Conservation (phyloP, 495 filamentous ascomycete species). For the Polyplosphaeria fusca region DNA sequence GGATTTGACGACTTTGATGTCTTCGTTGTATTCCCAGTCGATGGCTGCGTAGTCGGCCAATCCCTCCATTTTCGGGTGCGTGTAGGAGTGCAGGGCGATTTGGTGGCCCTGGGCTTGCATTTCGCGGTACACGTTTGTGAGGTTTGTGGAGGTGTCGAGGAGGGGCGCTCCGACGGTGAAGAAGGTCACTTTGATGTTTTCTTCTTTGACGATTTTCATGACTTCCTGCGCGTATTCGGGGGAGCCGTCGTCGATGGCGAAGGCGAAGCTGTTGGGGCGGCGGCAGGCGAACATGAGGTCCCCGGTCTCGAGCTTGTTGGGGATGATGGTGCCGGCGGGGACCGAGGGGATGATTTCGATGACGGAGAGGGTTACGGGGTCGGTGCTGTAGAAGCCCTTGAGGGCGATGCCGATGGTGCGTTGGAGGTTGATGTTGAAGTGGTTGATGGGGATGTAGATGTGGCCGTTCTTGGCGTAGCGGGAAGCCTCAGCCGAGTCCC, state of each 20-base stretch:
- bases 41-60: constrained; percentile 56
- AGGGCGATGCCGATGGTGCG: constrained; percentile 63
- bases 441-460: constrained; percentile 71
- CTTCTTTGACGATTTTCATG: constrained; percentile 62
- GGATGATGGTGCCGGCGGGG: constrained; percentile 52
- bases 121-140: constrained; percentile 35
- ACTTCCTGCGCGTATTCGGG: constrained; percentile 61
- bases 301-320: constrained; percentile 61
- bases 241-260: constrained; percentile 76
- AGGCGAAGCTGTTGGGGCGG: constrained; percentile 70
- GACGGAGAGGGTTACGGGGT: constrained; percentile 52
- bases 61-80: constrained; percentile 72
- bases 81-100: constrained; percentile 70
- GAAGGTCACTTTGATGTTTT: constrained; percentile 67
- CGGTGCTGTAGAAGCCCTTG: constrained; percentile 61
- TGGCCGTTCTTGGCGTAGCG: constrained; percentile 59
- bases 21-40: constrained; percentile 67
- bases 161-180: constrained; percentile 72
- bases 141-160: constrained; percentile 46
- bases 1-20: constrained; percentile 55
- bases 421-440: constrained; percentile 64
- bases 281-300: constrained; percentile 62
- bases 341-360: constrained; percentile 62
- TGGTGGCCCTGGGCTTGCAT: constrained; percentile 57
- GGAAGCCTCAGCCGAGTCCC: constrained; percentile 68